Evolutionary conservation across 164 flowering plant genomes (phyloP).

Genomic region (Stephania cephalantha): DNA sequence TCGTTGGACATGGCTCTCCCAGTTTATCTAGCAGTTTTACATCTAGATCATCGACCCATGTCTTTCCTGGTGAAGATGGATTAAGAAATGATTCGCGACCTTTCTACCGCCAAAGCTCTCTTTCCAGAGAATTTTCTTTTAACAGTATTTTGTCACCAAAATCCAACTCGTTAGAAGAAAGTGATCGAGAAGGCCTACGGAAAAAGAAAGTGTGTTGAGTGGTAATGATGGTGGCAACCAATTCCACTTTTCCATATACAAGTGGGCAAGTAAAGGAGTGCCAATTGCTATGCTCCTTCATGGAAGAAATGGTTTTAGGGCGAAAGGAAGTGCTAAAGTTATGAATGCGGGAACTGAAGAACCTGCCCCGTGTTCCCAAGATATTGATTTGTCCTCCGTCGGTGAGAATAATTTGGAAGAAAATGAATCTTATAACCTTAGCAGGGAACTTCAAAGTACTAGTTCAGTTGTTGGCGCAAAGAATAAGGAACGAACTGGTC

Average conservation of each 20-base stretch:
- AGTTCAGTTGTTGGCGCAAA: conserved; percentile 6
- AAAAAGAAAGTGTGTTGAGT: conserved; percentile 22
- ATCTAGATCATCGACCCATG: conserved; percentile 35
- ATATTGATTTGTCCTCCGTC: conserved; percentile 6
- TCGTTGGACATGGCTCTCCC: conserved; percentile 22
- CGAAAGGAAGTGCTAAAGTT: conserved; percentile 22
- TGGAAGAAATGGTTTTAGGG: conserved; percentile 25
- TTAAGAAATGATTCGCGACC: conserved; percentile 22
- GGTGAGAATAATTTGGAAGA: conserved; percentile 4
- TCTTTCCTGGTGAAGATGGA: conserved; percentile 25
- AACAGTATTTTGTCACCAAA: conserved; percentile 19
- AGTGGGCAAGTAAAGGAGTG: conserved; percentile 75
- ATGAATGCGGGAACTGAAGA: conserved; percentile 14
- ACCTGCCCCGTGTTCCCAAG: conserved; percentile 10
- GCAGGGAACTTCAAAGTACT: conserved; percentile 16
- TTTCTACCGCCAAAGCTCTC: conserved; percentile 31
- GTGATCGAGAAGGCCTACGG: conserved; percentile 15
- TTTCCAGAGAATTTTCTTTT: conserved; percentile 32
- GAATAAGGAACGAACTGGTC: conserved; percentile 11
- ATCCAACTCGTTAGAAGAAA: conserved; percentile 14
- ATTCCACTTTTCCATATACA: conserved; percentile 90
- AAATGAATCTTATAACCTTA: conserved; percentile 3
- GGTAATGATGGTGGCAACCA: conserved; percentile 18
- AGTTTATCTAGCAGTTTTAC: conserved; percentile 25
- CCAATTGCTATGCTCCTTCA: conserved; percentile 39